phyloP scores from a whole-genome alignment of 495 filamentous ascomycete species.

The Daldinia loculata region DNA sequence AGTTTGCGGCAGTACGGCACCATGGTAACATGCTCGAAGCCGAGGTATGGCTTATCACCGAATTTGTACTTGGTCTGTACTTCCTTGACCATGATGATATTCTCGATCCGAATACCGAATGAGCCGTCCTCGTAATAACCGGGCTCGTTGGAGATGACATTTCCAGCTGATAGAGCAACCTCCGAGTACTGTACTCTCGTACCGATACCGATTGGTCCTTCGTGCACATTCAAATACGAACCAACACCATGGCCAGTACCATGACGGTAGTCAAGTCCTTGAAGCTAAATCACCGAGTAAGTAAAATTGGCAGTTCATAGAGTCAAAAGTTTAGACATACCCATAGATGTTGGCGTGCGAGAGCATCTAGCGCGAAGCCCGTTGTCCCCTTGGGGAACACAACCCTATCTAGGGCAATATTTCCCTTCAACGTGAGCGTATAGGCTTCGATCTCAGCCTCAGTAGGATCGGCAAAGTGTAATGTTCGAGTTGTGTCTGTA shows the following conservation, averaged over 20 bases:
- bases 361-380: conserved; percentile 87
- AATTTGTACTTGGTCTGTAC: conserved; percentile 85
- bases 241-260: conserved; percentile 98
- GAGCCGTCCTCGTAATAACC: conserved; percentile 98
- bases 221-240: conserved; percentile 92
- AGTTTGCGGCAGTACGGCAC: conserved; percentile 91
- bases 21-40: conserved; percentile 98
- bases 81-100: conserved; percentile 88
- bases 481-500: conserved; percentile 92
- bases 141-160: conserved; percentile 94
- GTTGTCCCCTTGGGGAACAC: conserved; percentile 95
- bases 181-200: conserved; percentile 91
- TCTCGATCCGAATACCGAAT: conserved; percentile 98
- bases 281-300: conserved; percentile 55
- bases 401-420: conserved; percentile 86
- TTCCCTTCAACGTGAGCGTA: conserved; percentile 95
- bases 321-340: conserved; percentile 47
- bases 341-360: conserved; percentile 95
- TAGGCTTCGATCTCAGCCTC: conserved; percentile 89
- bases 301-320: neutral
- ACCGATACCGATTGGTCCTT: conserved; percentile 96
- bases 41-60: conserved; percentile 91
- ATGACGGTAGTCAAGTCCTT: conserved; percentile 94
- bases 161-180: conserved; percentile 86
- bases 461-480: conserved; percentile 89